Evolutionary conservation across 106 monocot genomes (phyloP), one percentile per base, ranked within the genome.

Genomic region (Dioscorea zingiberensis): DNA sequence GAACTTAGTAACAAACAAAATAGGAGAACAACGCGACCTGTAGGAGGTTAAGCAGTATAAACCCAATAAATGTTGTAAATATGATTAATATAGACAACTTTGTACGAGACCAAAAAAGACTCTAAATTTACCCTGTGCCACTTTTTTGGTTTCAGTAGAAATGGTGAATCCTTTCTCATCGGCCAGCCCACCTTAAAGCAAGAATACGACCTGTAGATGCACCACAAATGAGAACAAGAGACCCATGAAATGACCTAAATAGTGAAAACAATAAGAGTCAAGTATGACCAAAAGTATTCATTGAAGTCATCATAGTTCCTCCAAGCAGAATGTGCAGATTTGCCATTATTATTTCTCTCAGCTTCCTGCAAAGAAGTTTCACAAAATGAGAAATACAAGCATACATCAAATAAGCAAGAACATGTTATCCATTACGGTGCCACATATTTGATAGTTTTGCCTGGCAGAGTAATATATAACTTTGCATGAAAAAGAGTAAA

Each of bases 291-390:
- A 73, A 98, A 98, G 86, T 82, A 98, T 84, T 98, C 98, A 73
- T 98, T 98, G 61, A 98, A 98, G 73, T 98, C 98, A 80, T 98
- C 98, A 82, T 98, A 98, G 63, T 98, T 98, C 58, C 98, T 68
- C 98, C 98, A 98, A 48, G 83, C 81, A 59, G 98, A 89, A 55
- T 98, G 98, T 54, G 98, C 78, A 70, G 91, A 76, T 78, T 76
- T 92, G 29, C 92, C 98, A 82, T 83, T 81, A 70, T 95, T 78
- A 66, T 88, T 88, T 21, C 73, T 77, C 23, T 60, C 51, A 73
- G 84, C 84, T 77, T 94, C 94, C 94, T 94, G 78, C 55, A 70
- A 23, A 70, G 27, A 44, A 55, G 8, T 38, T 6, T 38, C 10
- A 6, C 9, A 38, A 6, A 38, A 38, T 38, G 38, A 38, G 38